phyloP scores from a whole-genome alignment of 2,329 filamentous ascomycete species.

The Microcyclospora tardicrescens region DNA sequence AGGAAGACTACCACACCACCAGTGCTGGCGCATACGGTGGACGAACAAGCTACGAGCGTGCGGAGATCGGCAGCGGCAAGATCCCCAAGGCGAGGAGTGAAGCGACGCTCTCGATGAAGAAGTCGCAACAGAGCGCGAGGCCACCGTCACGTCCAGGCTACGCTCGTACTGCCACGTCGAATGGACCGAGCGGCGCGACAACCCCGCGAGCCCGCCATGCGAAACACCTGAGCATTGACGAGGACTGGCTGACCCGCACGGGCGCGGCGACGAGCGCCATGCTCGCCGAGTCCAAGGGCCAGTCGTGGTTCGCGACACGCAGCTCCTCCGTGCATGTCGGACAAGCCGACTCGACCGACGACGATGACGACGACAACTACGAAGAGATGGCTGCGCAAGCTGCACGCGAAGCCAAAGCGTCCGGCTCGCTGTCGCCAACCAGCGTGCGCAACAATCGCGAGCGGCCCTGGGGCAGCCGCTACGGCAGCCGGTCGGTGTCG shows the following conservation, averaged over 20 bases:
- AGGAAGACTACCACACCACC: background rate
- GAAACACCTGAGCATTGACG: slow-evolving; percentile 18
- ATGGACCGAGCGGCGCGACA: too few relatives aligned
- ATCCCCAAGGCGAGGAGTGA: slow-evolving; percentile 37
- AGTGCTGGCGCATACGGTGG: too few relatives aligned
- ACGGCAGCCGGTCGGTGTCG: slow-evolving; percentile 26
- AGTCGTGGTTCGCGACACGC: slow-evolving; percentile 45
- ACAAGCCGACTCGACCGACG: slow-evolving; percentile 17
- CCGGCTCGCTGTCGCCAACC: slow-evolving; percentile 1
- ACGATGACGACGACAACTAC: slow-evolving; percentile 22
- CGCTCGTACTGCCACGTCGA: background rate
- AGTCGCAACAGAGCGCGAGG: slow-evolving; percentile 1
- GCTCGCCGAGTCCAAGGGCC: slow-evolving; percentile 48
- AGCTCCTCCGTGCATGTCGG: slow-evolving; percentile 40
- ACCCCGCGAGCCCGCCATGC: too few relatives aligned
- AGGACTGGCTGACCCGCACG: slow-evolving; percentile 48
- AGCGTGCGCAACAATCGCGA: background rate
- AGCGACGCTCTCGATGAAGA: slow-evolving; percentile 23
- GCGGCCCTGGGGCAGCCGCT: slow-evolving; percentile 18
- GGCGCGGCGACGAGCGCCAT: slow-evolving; percentile 44
- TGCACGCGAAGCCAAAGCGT: slow-evolving; percentile 10
- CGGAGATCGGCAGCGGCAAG: slow-evolving; percentile 12
- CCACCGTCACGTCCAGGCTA: background rate
- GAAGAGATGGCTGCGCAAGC: slow-evolving; percentile 21
- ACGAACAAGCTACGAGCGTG: slow-evolving; percentile 7